A percentile compares a stretch with the other conserved stretches of the same genome.
Conservation (phyloP, 352 stramenopile species). For the Phytophthora megakarya region DNA sequence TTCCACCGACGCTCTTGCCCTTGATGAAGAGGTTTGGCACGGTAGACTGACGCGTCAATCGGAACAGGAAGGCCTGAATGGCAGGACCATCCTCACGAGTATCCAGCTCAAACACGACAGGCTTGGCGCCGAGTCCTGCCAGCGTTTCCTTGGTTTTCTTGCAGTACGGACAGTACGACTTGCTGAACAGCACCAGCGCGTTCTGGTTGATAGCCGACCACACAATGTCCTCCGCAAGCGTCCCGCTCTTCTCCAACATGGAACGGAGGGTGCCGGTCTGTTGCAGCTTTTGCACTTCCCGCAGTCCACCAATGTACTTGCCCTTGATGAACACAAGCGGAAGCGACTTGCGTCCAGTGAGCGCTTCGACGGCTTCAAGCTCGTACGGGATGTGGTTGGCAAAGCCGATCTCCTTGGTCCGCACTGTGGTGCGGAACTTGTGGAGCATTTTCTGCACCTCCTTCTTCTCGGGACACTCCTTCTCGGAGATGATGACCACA, state of each 20-base stretch:
- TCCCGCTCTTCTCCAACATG: constrained; percentile 83
- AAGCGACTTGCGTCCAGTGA: constrained; percentile 92
- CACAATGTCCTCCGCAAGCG: constrained; percentile 74
- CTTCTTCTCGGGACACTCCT: constrained; percentile 93
- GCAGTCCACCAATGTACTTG: constrained; percentile 93
- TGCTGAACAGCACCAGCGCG: constrained; percentile 81
- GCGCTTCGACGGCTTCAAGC: constrained; percentile 73
- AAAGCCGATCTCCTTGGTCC: constrained; percentile 65
- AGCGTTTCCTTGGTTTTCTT: constrained; percentile 85
- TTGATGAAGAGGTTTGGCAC: constrained; percentile 99
- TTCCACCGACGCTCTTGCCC: constrained; percentile 94
- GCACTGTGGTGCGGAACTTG: constrained; percentile 63
- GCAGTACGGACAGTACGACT: constrained; percentile 88
- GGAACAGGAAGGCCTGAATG: constrained; percentile 92
- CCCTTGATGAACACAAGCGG: constrained; percentile 97
- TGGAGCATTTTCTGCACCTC: constrained; percentile 86
- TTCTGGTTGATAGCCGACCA: constrained; percentile 75
- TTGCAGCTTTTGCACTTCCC: constrained; percentile 91
- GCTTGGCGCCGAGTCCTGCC: constrained; percentile 57
- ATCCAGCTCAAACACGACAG: constrained; percentile 81
- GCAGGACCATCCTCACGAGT: constrained; percentile 84
- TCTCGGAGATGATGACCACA: constrained; percentile 95
- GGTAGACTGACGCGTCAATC: constrained; percentile 93
- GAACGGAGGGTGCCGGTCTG: constrained; percentile 80
- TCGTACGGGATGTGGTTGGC: constrained; percentile 67